Base-by-base conservation (phyloP, 345 rosid genomes). In the thale cress (Arabidopsis thaliana) region DNA sequence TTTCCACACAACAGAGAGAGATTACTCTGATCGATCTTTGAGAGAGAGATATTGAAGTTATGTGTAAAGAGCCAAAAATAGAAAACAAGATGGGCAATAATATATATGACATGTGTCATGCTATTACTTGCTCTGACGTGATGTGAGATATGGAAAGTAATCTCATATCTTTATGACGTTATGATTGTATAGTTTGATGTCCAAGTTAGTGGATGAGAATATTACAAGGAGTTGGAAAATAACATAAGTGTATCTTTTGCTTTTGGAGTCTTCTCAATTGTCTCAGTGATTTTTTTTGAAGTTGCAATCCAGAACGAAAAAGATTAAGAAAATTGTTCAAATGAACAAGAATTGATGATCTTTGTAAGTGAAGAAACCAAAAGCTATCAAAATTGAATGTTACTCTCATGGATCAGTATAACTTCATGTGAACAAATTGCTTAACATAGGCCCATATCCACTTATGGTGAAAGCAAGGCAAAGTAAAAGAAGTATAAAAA, bases 1-100 rank as follows among this genome's bases (percentile, higher is more conserved):
- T 52, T 52, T 36, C 23, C 42, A 52, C 64, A 30, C 57, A 55
- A 69, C 44, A 70, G 46, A 62, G 49, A 63, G 62, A 61, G 59
- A 36, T 13, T 13, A 52, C 74, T 69, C 61, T 69, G 65, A 69
- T 69, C 79, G 70, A 76, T 62, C 75, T 69, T 69, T 4, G 52
- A 48, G 49, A 49, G 32, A 25, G 20, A 72, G 38, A 25, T 5
- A 25, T 41, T 32, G 48, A 24, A 20, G 7, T 50, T 67, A 46
- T 44, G 74, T 52, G 74, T 24, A 23, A 1, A 55, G 53, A 55
- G 76, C 71, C 63, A 77, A 62, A 77, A 37, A 70, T 70, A 56
- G 80, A 45, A 55, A 63, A 12, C 51, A 62, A 20, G 22, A 42
- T 0, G 40, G 1, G 56, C 56, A 46, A 67, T 57, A 25, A 37